Evolutionary conservation across 179 eudicot species (phyloP), one percentile per base, ranked within the genome.

Genomic region (Drosera spatulata): DNA sequence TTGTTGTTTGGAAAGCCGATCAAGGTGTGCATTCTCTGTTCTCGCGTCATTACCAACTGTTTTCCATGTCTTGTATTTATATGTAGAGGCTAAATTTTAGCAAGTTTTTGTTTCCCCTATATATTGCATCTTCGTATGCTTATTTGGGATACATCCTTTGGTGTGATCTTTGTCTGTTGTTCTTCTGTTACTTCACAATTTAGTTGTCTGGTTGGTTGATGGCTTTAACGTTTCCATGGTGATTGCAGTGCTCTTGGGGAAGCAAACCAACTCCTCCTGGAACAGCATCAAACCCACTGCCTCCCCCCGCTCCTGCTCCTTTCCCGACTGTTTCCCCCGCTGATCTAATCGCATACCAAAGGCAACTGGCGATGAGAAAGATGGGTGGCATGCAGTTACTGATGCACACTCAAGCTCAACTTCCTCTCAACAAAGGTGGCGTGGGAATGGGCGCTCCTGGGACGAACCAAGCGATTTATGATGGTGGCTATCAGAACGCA

Each of bases 191-290:
- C 37, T 43, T 41, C 11, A 40, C 43, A 5, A 39, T 6, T 39
- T 4, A 12, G 9, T 44, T 22, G 52, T 4, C 49, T 56, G 42
- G 4, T 50, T 7, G 5, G 6, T 39, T 45, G n/a, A 52, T 10
- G 11, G 14, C 2, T 4, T 3, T 39, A 38, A 55, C 11, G 5
- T 47, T 45, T 61, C 12, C 55, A 13, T 45, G 38, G 5, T 50
- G 33, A 42, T 51, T 61, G 6, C 59, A 95, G 99, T 95, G 99
- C 65, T 91, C 94, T 2, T 95, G 99, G 97, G 99, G 99, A 47
- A 95, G 83, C 91, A 95, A 95, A 73, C 99, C 96, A 7, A 95
- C 99, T 55, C 99, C 97, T 8, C 87, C 91, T 0, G 99, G 99
- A 57, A 85, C 95, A 43, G 73, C 75, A 61, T 95, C 99, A 59